These are phyloP conservation scores for Alternaria viburni DNA, from an alignment of 2,329 filamentous ascomycete species.

Conservation along the genomic window DNA sequence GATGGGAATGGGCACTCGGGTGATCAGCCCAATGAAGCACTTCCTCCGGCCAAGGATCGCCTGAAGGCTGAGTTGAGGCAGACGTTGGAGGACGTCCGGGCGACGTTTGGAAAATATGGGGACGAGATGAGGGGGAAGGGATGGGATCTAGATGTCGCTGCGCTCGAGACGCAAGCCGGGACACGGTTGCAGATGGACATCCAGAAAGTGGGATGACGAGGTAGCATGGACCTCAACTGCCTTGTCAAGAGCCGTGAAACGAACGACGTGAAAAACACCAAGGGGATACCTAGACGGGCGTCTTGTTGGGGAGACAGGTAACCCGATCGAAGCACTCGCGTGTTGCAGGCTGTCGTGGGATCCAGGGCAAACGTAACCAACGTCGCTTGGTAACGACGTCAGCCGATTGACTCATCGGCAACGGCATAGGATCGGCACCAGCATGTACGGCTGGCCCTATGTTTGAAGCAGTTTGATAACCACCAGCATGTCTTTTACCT, in stretches of 20 bases:
- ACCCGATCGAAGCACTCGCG: slow-evolving; percentile 7
- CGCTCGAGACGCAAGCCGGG: slow-evolving; percentile 70
- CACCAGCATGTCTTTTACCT: slow-evolving; percentile 2
- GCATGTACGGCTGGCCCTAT: slow-evolving; percentile 6
- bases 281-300: not conserved
- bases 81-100: slow-evolving; percentile 47
- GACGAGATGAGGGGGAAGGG: slow-evolving; percentile 56
- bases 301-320: slow-evolving; percentile 2
- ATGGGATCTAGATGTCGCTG: slow-evolving; percentile 70
- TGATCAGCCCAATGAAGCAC: slow-evolving; percentile 21
- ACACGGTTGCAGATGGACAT: slow-evolving; percentile 33
- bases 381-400: slow-evolving; percentile 4
- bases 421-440: slow-evolving; percentile 8
- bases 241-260: slow-evolving; percentile 9
- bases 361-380: slow-evolving; percentile 7
- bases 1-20: slow-evolving; percentile 1
- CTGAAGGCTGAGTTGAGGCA: slow-evolving; percentile 50
- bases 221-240: not conserved
- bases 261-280: slow-evolving; percentile 1
- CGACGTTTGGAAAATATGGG: slow-evolving; percentile 56
- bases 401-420: slow-evolving; percentile 4
- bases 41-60: slow-evolving; percentile 41
- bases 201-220: slow-evolving; percentile 3
- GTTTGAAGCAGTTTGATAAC: slow-evolving; percentile 15
- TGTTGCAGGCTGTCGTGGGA: slow-evolving; percentile 6